Percentiles rank a stretch among this genome's conserved stretches.
These are phyloP conservation scores for Hypholoma fasciculare DNA, from an alignment of 768 basidiomycete species.

Conservation along the genomic window DNA sequence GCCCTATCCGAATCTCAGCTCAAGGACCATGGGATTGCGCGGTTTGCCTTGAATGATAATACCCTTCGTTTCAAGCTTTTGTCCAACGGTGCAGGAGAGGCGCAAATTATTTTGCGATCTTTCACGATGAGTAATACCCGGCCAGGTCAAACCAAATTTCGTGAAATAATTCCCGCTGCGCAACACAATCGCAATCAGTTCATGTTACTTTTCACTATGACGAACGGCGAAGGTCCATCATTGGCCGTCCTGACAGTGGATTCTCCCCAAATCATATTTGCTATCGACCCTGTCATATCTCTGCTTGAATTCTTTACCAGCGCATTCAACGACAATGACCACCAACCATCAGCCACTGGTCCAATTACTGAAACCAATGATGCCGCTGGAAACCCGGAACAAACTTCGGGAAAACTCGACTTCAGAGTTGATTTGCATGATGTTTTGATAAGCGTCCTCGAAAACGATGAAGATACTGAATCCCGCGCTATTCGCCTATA, in stretches of 20 bases:
- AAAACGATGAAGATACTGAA: slow-evolving; percentile 74
- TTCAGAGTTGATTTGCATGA: slow-evolving; percentile 90
- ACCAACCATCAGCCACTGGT: neutral
- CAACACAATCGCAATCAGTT: slow-evolving; percentile 88
- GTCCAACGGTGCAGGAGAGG: slow-evolving; percentile 82
- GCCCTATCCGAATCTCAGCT: slow-evolving; percentile 60
- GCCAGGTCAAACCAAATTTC: slow-evolving; percentile 79
- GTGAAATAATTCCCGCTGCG: slow-evolving; percentile 94
- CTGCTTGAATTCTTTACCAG: slow-evolving; percentile 83
- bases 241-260: slow-evolving; percentile 88
- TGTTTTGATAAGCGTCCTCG: slow-evolving; percentile 85
- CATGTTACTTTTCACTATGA: slow-evolving; percentile 86
- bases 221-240: slow-evolving; percentile 56
- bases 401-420: slow-evolving; percentile 34
- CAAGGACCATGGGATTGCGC: slow-evolving; percentile 78
- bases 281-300: slow-evolving; percentile 88
- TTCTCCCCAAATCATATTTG: slow-evolving; percentile 89
- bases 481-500: slow-evolving; percentile 86
- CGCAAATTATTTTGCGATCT: slow-evolving; percentile 85
- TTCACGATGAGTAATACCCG: slow-evolving; percentile 91
- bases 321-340: slow-evolving; percentile 33
- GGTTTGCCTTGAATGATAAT: slow-evolving; percentile 81
- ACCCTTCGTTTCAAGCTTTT: slow-evolving; percentile 79
- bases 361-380: neutral
- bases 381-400: neutral